Evolutionary conservation across 352 stramenopile species (phyloP).

Genomic region (Ophiocytium majus): DNA sequence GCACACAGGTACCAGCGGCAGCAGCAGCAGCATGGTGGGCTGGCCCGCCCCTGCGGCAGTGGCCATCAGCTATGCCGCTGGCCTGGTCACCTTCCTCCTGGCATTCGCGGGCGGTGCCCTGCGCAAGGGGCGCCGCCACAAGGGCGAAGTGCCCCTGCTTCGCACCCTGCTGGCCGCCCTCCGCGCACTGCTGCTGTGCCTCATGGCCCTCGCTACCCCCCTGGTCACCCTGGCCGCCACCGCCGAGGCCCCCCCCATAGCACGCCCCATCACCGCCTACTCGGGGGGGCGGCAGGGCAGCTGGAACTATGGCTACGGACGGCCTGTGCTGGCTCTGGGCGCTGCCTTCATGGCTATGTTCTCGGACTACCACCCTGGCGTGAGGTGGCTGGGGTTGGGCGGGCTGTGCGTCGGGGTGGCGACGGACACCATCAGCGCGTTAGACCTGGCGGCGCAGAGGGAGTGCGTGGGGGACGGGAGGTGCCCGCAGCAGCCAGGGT

Average conservation of each 20-base stretch:
- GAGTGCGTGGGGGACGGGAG: not conserved
- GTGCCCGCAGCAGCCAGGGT: not conserved
- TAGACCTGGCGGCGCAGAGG: not conserved
- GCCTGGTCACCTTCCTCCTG: not conserved
- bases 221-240: not conserved
- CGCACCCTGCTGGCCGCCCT: not conserved
- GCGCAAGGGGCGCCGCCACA: not conserved
- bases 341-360: conserved; percentile 11
- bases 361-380: conserved; percentile 16
- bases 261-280: conserved; percentile 17
- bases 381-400: not conserved
- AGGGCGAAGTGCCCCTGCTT: not conserved
- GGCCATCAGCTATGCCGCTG: not conserved
- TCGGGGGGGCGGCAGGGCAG: not conserved
- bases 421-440: conserved; percentile 12
- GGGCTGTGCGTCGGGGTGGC: not conserved
- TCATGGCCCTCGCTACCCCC: not conserved
- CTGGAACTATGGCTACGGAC: conserved; percentile 15
- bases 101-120: not conserved
- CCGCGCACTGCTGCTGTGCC: not conserved
- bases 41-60: not conserved
- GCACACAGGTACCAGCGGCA: too few relatives aligned
- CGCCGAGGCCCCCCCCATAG: not conserved
- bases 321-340: not conserved
- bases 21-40: not conserved